A percentile compares a stretch with the other conserved stretches of the same genome.
These are phyloP conservation scores for Lasiosphaeriaceae sp. DNA, from an alignment of 495 filamentous ascomycete genomes.

Conservation along the genomic window DNA sequence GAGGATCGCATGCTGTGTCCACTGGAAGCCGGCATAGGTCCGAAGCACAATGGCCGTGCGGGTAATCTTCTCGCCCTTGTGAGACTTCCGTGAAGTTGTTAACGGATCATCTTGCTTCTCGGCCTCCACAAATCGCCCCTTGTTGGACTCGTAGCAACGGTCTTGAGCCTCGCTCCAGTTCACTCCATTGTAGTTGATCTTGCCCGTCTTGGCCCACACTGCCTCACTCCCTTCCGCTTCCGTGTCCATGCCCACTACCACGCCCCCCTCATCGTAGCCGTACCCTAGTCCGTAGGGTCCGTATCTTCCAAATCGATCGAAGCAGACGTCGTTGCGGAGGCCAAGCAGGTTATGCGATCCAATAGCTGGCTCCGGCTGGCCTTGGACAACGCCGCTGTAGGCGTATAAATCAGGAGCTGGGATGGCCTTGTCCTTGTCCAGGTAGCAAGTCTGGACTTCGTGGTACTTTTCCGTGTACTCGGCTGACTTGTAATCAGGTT, in stretches of 20 bases:
- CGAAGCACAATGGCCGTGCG: conserved; percentile 73
- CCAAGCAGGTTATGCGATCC: conserved; percentile 78
- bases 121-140: conserved; percentile 52
- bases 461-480: conserved; percentile 58
- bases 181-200: conserved; percentile 71
- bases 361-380: conserved; percentile 75
- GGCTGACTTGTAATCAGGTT: conserved; percentile 60
- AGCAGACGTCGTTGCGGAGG: conserved; percentile 80
- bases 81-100: conserved; percentile 1
- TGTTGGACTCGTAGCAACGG: conserved; percentile 64
- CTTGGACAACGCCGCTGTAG: conserved; percentile 68
- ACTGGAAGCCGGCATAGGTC: conserved; percentile 65
- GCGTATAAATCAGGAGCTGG: conserved; percentile 62
- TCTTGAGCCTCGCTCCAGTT: conserved; percentile 75
- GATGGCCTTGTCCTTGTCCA: conserved; percentile 59
- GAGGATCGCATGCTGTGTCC: conserved; percentile 63
- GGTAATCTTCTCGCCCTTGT: conserved; percentile 35
- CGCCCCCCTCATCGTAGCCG: conserved; percentile 66
- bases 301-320: conserved; percentile 85
- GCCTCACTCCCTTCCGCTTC: conserved; percentile 65
- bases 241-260: conserved; percentile 70
- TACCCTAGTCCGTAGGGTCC: conserved; percentile 93
- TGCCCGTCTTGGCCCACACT: conserved; percentile 64
- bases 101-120: conserved; percentile 15
- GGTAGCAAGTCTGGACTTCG: conserved; percentile 67